Evolutionary conservation across 805 yeast genomes (phyloP), one percentile per base, ranked within the genome.

Genomic region (Suhomyces vadensis): DNA sequence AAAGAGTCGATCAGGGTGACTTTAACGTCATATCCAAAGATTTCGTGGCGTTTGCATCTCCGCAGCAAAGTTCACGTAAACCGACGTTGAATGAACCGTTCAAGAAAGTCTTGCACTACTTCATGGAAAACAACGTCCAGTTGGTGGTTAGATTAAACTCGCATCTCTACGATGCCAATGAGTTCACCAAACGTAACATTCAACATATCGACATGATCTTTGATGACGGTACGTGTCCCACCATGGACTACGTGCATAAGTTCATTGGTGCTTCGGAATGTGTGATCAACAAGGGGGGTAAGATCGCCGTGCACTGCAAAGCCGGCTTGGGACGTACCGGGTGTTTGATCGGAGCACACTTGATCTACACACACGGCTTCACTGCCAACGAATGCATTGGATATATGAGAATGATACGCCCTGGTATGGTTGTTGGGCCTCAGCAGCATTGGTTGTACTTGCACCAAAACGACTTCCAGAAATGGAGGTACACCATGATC

Each of bases 361-460:
- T 94, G 53, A 94, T 94, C 40, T 94, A 94, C 62, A 89, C 96
- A 2, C 94, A 92, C 63, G 97, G 97, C 0, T 94, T 94, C 61
- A 94, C 98, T 4, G 99, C 99, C 2, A 86, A 80, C 61, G 99
- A 94, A 65, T 94, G 96, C 65, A 94, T 94, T 56, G 96, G 92
- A 1, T 94, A 90, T 61, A 87, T 94, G 92, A 78, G 99, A 63
- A 87, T 94, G 79, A 77, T 94, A 50, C 80, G 99, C 54, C 99
- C 99, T 0, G 99, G 99, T 33, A 94, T 94, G 99, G 97, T 94
- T n/a, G 99, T 94, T 23, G 99, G 99, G 0, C 99, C 99, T 2
- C 99, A 94, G 65, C 99, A 94, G 63, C 99, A 94, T 69, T 94
- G 99, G 99, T 75, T 94, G 47, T 94, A 94, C 60, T 76, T 94